Base-by-base conservation (phyloP, 306 rosid species). In the Psophocarpus tetragonolobus region DNA sequence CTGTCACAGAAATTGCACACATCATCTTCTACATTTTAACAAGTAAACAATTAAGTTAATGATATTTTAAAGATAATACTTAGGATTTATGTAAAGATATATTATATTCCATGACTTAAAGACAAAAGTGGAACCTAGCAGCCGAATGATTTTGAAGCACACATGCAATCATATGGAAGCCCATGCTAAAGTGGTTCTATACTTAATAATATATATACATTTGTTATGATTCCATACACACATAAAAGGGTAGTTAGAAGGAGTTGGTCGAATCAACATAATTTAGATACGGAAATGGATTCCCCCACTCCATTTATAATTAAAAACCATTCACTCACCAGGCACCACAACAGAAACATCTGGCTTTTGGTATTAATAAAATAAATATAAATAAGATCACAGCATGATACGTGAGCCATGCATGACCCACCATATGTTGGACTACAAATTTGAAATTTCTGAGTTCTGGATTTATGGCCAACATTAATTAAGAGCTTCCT, bases 231-330 rank as follows among this genome's bases (percentile, higher is more conserved):
- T 26, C 70, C 76, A 18, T 42, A 15, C 4, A 45, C 15, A 14
- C 15, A n/a, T 47, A 48, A 14, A 38, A 68, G 62, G 45, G 71
- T 58, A 60, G 77, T 78, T 78, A 79, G 50, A 70, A 35, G 72
- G 42, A 30, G 65, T 70, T 71, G 54, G 65, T 62, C 66, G 23
- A 68, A 67, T 36, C 38, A 62, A 24, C 73, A 26, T 50, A 33
- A 21, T 48, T 48, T 21, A 35, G 24, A 75, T 30, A 65, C 9
- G 42, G 29, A 26, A 11, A 77, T 39, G 81, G 73, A 14, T 27
- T 18, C 15, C 47, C 61, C 3, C 27, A 11, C 5, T 61, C 24
- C 62, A 61, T 1, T 8, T 42, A 36, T 0, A n/a, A n/a, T n/a
- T n/a, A 27, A 17, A 39, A 53, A 36, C n/a, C 12, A 61, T 27